Evolutionary conservation across 2,329 filamentous ascomycete species (phyloP).

Genomic region (Penicillium sp.): DNA sequence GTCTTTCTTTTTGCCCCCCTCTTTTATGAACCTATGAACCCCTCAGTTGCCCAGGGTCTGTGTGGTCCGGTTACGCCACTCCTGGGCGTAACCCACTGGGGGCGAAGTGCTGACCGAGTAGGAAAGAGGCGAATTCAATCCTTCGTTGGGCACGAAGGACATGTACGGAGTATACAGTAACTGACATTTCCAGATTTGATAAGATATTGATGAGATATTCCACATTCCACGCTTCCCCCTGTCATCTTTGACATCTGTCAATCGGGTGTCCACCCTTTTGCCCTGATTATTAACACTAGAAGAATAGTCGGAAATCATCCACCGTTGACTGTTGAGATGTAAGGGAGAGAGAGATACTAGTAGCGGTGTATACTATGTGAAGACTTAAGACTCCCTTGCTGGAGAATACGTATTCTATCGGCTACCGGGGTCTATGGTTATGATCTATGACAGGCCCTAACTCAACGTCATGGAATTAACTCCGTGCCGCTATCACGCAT

Average conservation of each 20-base stretch:
- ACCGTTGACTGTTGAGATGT: neutral
- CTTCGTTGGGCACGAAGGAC: too few relatives aligned
- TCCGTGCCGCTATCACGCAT: neutral
- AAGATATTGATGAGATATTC: neutral
- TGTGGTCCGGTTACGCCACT: constrained; percentile 4
- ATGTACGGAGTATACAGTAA: too few relatives aligned
- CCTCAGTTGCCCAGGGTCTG: neutral
- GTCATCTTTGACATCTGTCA: constrained; percentile 14
- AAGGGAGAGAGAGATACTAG: constrained; percentile 1
- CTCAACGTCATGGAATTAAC: neutral
- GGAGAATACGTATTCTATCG: neutral
- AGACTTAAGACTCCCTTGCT: constrained; percentile 1
- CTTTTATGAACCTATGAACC: too few relatives aligned
- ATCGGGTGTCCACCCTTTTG: neutral
- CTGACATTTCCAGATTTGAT: too few relatives aligned
- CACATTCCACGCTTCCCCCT: neutral
- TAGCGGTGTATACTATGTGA: constrained; percentile 7
- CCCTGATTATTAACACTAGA: neutral
- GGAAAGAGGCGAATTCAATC: constrained; percentile 1
- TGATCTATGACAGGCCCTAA: too few relatives aligned
- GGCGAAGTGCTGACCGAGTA: constrained; percentile 1
- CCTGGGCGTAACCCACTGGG: constrained; percentile 1
- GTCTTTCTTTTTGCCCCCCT: constrained; percentile 13
- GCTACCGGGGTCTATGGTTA: too few relatives aligned
- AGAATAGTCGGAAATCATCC: neutral